phyloP scores from a whole-genome alignment of 192 early-diverging fungal species.

The Diversispora eburnea region DNA sequence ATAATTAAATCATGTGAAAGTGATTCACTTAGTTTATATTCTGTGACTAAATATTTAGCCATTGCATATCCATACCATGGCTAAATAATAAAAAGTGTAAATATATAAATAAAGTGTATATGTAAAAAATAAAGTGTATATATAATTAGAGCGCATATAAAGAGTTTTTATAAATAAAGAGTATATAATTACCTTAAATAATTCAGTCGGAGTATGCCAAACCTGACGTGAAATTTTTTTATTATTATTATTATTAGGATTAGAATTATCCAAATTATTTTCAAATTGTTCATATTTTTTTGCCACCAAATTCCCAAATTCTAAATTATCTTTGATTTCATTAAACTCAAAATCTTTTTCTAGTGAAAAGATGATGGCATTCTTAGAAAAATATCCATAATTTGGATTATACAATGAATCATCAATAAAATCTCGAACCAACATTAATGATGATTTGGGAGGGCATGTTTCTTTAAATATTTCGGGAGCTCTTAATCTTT shows the following conservation, averaged over 20 bases:
- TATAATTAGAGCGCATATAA: neutral
- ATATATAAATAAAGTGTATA: slow-evolving; percentile 6
- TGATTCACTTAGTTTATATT: slow-evolving; percentile 63
- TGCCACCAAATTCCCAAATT: slow-evolving; percentile 69
- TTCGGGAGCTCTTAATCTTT: slow-evolving; percentile 48
- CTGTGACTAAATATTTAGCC: slow-evolving; percentile 80
- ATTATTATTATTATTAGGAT: slow-evolving; percentile 32
- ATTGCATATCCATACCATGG: slow-evolving; percentile 92
- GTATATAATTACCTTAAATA: slow-evolving; percentile 66
- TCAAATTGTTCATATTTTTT: slow-evolving; percentile 79
- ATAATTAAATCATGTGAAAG: slow-evolving; percentile 71
- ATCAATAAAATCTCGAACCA: slow-evolving; percentile 88
- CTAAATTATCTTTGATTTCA: slow-evolving; percentile 62
- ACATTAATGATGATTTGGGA: slow-evolving; percentile 63
- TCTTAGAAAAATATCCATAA: slow-evolving; percentile 97
- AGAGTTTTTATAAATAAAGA: no score
- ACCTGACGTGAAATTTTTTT: slow-evolving; percentile 74
- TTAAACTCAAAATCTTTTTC: slow-evolving; percentile 60
- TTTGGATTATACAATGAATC: slow-evolving; percentile 92
- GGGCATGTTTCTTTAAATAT: slow-evolving; percentile 35
- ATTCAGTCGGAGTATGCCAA: slow-evolving; percentile 98
- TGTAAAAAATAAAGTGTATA: neutral
- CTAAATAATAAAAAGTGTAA: slow-evolving; percentile 31
- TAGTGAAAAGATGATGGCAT: slow-evolving; percentile 79
- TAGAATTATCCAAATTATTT: slow-evolving; percentile 68